Percentiles rank a stretch among this genome's conserved stretches.
These are phyloP conservation scores for Magnolia changhungtana DNA, from an alignment of 164 flowering plant species.

Conservation along the genomic window DNA sequence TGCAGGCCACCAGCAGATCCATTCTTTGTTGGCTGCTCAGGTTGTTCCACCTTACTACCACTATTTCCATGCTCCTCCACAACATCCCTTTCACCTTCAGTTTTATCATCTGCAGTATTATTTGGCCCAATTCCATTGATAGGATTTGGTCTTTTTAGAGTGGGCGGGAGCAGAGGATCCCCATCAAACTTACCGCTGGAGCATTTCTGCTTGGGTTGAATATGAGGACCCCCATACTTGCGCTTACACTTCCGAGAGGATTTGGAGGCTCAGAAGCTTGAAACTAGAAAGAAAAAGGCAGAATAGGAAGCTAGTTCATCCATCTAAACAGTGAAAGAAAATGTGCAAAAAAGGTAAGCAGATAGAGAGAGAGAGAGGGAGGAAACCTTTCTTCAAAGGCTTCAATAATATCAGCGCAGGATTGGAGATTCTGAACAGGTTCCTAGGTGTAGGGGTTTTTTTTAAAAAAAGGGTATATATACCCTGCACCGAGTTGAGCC, in stretches of 20 bases:
- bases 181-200: slow-evolving; percentile 8
- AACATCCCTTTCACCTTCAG: not conserved
- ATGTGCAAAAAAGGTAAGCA: slow-evolving; percentile 2
- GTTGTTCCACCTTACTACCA: slow-evolving; percentile 13
- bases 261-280: slow-evolving; percentile 45
- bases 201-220: slow-evolving; percentile 63
- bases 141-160: slow-evolving; percentile 16
- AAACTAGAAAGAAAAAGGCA: not conserved
- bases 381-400: not conserved
- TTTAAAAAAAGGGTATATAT: too few species aligned
- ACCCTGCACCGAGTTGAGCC: too few species aligned
- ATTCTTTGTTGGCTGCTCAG: slow-evolving; percentile 26
- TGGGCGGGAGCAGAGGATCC: slow-evolving; percentile 23
- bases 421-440: slow-evolving; percentile 73
- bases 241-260: slow-evolving; percentile 40
- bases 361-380: not conserved
- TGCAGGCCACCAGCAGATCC: slow-evolving; percentile 18
- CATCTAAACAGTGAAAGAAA: not conserved
- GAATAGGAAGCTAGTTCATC: not conserved
- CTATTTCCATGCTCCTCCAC: slow-evolving; percentile 9
- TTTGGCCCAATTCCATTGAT: not conserved
- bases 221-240: slow-evolving; percentile 39
- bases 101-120: not conserved
- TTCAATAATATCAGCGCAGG: slow-evolving; percentile 68
- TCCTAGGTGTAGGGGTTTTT: slow-evolving; percentile 68